Percentiles rank a stretch among this genome's conserved stretches.
These are phyloP conservation scores for Pulveroboletus frians DNA, from an alignment of 768 basidiomycete species.

Conservation along the genomic window DNA sequence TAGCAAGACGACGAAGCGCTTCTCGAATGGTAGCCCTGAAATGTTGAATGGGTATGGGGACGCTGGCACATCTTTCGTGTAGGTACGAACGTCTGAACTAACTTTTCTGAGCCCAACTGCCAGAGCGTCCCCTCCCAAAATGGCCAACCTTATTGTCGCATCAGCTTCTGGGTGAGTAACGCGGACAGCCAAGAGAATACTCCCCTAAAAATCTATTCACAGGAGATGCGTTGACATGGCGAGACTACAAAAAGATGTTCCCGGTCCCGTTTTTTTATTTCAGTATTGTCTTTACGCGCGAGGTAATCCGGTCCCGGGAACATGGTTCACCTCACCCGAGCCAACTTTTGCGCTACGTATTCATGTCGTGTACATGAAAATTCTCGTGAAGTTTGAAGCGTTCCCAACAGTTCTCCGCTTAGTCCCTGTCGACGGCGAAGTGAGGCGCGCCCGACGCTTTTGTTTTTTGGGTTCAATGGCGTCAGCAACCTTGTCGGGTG, in stretches of 20 bases:
- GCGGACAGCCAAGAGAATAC: conserved; percentile 5
- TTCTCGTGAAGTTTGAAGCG: conserved; percentile 24
- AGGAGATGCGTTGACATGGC: conserved; percentile 32
- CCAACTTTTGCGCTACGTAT: conserved; percentile 23
- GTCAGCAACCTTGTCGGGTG: conserved; percentile 18
- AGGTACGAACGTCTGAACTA: neutral
- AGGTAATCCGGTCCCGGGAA: conserved; percentile 21
- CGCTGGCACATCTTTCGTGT: neutral
- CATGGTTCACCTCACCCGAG: conserved; percentile 18
- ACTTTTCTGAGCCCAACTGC: neutral
- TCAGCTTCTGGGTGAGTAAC: conserved; percentile 21
- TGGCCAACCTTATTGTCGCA: conserved; percentile 27
- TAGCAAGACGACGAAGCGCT: neutral
- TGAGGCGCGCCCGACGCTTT: conserved; percentile 31
- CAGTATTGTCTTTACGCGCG: conserved; percentile 22
- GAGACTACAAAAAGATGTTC: conserved; percentile 27
- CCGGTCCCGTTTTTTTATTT: conserved; percentile 30
- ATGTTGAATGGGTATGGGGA: neutral
- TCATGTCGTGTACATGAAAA: conserved; percentile 21
- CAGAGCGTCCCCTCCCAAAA: conserved; percentile 17
- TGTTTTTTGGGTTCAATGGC: conserved; percentile 28
- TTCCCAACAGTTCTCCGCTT: conserved; percentile 29
- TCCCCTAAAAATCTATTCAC: conserved; percentile 15
- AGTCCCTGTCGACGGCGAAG: conserved; percentile 28
- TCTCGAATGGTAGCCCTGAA: neutral